Conservation (phyloP, 768 basidiomycete genomes). For the Cantharellus cinnabarinus region DNA sequence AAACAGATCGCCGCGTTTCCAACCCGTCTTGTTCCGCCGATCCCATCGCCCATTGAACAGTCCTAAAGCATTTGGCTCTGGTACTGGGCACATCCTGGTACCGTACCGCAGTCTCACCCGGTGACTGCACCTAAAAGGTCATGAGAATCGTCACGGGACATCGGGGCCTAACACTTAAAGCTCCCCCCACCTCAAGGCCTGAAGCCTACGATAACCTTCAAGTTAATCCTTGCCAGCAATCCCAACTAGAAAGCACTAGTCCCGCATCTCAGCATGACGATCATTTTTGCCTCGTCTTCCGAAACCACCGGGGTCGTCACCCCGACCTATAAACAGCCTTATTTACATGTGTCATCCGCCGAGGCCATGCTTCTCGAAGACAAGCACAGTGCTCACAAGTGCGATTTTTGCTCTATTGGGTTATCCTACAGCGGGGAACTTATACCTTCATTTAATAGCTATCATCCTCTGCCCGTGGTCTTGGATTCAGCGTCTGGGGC, state of each 20-base stretch:
- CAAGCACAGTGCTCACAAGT: constrained; percentile 78
- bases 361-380: constrained; percentile 67
- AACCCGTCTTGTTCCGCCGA: background rate
- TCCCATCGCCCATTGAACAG: background rate
- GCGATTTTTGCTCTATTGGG: constrained; percentile 18
- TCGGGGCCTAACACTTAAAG: too few species aligned
- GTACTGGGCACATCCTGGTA: too few species aligned
- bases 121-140: too few species aligned
- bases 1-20: too few species aligned
- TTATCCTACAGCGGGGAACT: too few species aligned
- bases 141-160: too few species aligned
- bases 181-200: too few species aligned
- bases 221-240: background rate
- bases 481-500: constrained; percentile 82
- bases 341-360: constrained; percentile 11
- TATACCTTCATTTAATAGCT: constrained; percentile 28
- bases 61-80: too few species aligned
- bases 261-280: too few species aligned
- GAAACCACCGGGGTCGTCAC: too few species aligned
- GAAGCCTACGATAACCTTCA: background rate
- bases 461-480: constrained; percentile 87
- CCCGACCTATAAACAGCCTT: background rate
- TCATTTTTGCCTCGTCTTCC: too few species aligned
- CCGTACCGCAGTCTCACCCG: too few species aligned
- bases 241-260: background rate